Percentiles rank a stretch among this genome's conserved stretches.
Conservation (phyloP, 306 rosid species). For the Geum urbanum region DNA sequence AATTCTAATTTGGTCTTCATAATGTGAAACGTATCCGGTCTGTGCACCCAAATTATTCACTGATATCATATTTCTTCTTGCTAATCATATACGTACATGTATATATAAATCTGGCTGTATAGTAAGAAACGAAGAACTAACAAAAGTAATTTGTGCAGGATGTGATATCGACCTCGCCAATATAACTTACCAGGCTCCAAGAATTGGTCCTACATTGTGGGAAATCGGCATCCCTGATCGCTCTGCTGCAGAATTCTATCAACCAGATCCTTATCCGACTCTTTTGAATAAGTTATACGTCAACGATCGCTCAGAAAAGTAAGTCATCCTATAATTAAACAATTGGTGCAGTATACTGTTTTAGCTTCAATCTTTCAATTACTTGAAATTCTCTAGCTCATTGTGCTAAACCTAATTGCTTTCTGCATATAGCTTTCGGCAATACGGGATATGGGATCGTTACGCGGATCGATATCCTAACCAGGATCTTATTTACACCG, state of each 20-base stretch:
- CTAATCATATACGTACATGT: too few species aligned
- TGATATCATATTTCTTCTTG: too few species aligned
- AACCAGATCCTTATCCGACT: slow-evolving; percentile 46
- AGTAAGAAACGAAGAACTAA: neutral
- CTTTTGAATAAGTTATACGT: slow-evolving; percentile 26
- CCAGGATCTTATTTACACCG: slow-evolving; percentile 41
- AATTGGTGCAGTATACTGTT: neutral
- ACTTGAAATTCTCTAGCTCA: neutral
- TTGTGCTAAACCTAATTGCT: neutral
- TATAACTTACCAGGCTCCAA: slow-evolving; percentile 11
- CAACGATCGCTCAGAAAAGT: slow-evolving; percentile 15
- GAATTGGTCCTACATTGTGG: slow-evolving; percentile 12
- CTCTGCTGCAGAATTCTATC: slow-evolving; percentile 43
- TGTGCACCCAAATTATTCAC: too few species aligned
- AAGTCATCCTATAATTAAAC: neutral
- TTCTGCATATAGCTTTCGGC: slow-evolving; percentile 42
- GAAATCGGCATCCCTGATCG: slow-evolving; percentile 61
- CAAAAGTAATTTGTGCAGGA: slow-evolving; percentile 26
- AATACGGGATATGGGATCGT: slow-evolving; percentile 67
- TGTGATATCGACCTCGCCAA: slow-evolving; percentile 41
- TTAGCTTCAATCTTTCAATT: neutral
- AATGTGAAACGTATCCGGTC: too few species aligned
- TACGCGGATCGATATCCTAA: slow-evolving; percentile 46
- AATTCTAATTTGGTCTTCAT: too few species aligned
- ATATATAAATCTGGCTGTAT: too few species aligned